Percentiles rank a stretch among this genome's conserved stretches.
Evolutionary conservation across 2,329 filamentous ascomycete species (phyloP).

Genomic region (Phaeosphaeria sp.): DNA sequence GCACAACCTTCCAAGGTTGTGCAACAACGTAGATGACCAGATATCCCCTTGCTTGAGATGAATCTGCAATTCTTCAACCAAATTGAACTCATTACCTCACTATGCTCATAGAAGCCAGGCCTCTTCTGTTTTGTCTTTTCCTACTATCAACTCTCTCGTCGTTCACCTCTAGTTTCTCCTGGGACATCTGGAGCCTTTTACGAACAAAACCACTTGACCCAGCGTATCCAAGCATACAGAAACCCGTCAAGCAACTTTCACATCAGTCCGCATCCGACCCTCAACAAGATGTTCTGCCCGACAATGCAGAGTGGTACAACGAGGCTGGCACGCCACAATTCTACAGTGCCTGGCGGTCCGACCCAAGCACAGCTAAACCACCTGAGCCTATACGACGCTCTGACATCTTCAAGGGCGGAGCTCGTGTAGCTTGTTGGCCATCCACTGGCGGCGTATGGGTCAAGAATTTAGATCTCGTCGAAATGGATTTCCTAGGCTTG

Average conservation of each 20-base stretch:
- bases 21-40: not conserved
- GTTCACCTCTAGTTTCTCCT: not conserved
- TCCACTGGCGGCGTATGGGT: slow-evolving; percentile 5
- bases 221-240: not conserved
- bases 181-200: not conserved
- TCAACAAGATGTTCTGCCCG: not conserved
- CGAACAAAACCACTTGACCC: not conserved
- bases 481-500: slow-evolving; percentile 6
- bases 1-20: not conserved
- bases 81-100: not conserved
- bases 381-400: slow-evolving; percentile 1
- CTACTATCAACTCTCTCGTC: not conserved
- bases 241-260: not conserved
- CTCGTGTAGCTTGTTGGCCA: slow-evolving; percentile 10
- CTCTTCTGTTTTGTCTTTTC: not conserved
- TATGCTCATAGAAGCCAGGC: not conserved
- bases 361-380: not conserved
- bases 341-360: slow-evolving; percentile 5
- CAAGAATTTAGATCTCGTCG: slow-evolving; percentile 6
- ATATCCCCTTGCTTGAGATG: not conserved
- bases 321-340: slow-evolving; percentile 5
- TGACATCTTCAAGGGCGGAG: not conserved
- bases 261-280: slow-evolving; percentile 3
- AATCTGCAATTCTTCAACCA: not conserved
- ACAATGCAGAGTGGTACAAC: slow-evolving; percentile 2